Evolutionary conservation across 441 rosid species (phyloP), one percentile per base, ranked within the genome.

Genomic region (Bocquillonia castaneifolia): DNA sequence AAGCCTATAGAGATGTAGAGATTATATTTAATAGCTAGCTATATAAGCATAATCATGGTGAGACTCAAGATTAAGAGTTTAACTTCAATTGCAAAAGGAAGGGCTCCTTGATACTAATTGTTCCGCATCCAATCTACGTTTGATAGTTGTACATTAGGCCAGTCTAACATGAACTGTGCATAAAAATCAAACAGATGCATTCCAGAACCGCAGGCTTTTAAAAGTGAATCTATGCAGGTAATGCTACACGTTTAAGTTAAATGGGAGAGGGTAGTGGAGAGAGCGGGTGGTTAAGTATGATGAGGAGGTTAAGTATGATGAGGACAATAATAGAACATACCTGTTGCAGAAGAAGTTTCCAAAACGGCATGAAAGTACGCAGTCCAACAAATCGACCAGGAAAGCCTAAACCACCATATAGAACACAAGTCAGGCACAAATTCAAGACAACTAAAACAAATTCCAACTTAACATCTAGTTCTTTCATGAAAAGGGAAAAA

Each of bases 261-360:
- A n/a, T n/a, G n/a, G n/a, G n/a, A n/a, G n/a, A n/a, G n/a, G n/a
- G n/a, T n/a, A n/a, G n/a, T n/a, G n/a, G n/a, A n/a, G n/a, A n/a
- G n/a, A n/a, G n/a, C n/a, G n/a, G n/a, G n/a, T n/a, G n/a, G n/a
- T n/a, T n/a, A n/a, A n/a, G n/a, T n/a, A n/a, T n/a, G n/a, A n/a
- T n/a, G n/a, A n/a, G n/a, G n/a, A n/a, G n/a, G n/a, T n/a, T n/a
- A n/a, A n/a, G n/a, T n/a, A n/a, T n/a, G n/a, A n/a, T n/a, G n/a
- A n/a, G n/a, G n/a, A n/a, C n/a, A n/a, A n/a, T n/a, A n/a, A n/a
- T n/a, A n/a, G n/a, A n/a, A n/a, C n/a, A n/a, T 77, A 92, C 98
- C 97, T 89, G 69, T 92, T 92, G 83, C 96, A 92, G 65, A 95
- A 78, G 80, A 95, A 92, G 84, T 95, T 92, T 58, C 98, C 99